Conservation (phyloP, 306 rosid genomes). For the Prunus mongolica region DNA sequence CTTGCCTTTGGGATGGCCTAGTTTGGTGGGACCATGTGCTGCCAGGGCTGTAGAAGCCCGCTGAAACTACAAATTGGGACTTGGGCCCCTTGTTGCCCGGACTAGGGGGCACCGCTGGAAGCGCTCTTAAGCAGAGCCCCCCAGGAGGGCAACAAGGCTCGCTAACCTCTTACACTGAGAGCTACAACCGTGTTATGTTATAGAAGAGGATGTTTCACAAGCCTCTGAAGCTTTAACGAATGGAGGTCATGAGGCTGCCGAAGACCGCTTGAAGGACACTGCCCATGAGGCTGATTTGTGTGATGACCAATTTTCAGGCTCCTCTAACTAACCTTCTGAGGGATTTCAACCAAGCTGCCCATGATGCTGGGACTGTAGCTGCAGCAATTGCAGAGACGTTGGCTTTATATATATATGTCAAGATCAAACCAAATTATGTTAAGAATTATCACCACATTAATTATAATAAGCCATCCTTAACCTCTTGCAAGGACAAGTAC, state of each 20-base stretch:
- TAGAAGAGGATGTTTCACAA: slow-evolving; percentile 34
- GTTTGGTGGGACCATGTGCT: too few relatives aligned
- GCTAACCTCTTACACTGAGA: slow-evolving; percentile 26
- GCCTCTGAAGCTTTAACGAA: slow-evolving; percentile 29
- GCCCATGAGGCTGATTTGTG: slow-evolving; percentile 29
- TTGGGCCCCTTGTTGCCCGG: too few relatives aligned
- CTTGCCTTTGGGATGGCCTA: too few relatives aligned
- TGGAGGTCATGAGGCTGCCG: slow-evolving; percentile 34
- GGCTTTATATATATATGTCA: neutral
- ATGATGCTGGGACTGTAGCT: slow-evolving; percentile 26
- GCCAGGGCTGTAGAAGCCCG: too few relatives aligned
- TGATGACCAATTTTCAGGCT: slow-evolving; percentile 27
- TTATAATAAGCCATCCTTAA: too few relatives aligned
- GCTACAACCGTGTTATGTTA: slow-evolving; percentile 8
- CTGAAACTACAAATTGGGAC: too few relatives aligned
- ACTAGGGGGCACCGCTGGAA: too few relatives aligned
- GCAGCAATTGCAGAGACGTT: slow-evolving; percentile 23
- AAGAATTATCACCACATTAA: neutral
- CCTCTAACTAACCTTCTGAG: slow-evolving; percentile 25
- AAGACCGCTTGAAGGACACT: slow-evolving; percentile 32
- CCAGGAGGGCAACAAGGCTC: neutral
- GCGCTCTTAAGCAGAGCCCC: neutral
- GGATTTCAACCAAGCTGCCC: slow-evolving; percentile 13
- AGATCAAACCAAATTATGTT: neutral
- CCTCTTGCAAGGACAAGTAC: too few relatives aligned